phyloP scores from a whole-genome alignment of 257 asterid species.

The Leonotis leonurus region DNA sequence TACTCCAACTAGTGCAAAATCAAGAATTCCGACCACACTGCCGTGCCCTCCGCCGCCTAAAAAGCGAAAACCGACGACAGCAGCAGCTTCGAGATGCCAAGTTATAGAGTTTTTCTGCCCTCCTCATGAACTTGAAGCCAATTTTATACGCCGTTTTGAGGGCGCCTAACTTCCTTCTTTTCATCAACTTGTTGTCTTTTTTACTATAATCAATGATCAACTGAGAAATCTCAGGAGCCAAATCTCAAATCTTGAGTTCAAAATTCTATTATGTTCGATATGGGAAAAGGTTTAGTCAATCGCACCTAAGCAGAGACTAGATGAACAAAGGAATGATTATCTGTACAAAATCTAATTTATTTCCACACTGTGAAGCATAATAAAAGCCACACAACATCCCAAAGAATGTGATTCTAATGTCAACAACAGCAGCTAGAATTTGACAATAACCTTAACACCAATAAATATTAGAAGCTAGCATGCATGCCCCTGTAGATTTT shows the following conservation, averaged over 20 bases:
- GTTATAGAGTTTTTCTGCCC: conserved; percentile 26
- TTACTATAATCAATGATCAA: background rate
- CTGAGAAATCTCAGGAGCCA: background rate
- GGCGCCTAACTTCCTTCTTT: background rate
- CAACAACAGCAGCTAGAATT: background rate
- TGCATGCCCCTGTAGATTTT: too few relatives aligned
- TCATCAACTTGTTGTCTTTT: too few relatives aligned
- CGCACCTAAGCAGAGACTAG: background rate
- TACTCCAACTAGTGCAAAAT: conserved; percentile 33
- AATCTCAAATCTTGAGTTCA: background rate
- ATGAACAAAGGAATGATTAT: background rate
- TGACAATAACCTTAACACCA: background rate
- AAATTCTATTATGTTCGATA: background rate
- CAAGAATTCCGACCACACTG: conserved; percentile 29
- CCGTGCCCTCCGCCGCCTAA: conserved; percentile 40
- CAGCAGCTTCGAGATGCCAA: conserved; percentile 15
- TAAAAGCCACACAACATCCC: background rate
- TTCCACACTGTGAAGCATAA: background rate
- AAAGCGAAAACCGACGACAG: conserved; percentile 35
- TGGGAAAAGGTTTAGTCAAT: background rate
- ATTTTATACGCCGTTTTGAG: conserved; percentile 21
- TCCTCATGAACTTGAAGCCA: conserved; percentile 35
- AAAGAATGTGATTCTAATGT: background rate
- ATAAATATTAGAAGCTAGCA: too few relatives aligned
- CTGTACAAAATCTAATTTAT: conserved; percentile 3